These are phyloP conservation scores for Blastobotrys muscicola DNA, from an alignment of 805 yeast genomes.

Conservation along the genomic window DNA sequence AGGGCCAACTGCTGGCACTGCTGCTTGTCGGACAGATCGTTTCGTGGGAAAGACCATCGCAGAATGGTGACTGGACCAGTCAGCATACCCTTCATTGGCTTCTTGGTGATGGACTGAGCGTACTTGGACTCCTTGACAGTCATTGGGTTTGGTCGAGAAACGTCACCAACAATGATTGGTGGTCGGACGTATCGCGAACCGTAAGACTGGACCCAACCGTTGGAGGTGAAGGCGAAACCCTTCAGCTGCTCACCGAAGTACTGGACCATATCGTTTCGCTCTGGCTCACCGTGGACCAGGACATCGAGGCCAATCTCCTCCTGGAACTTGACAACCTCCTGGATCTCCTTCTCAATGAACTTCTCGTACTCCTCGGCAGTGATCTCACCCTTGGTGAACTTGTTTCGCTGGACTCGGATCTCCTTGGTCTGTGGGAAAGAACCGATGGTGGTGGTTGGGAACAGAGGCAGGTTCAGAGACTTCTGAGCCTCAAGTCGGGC, in stretches of 20 bases:
- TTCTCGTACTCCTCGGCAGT: slow-evolving; percentile 90
- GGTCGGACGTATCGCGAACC: slow-evolving; percentile 99
- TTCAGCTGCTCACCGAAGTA: slow-evolving; percentile 98
- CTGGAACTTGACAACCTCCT: slow-evolving; percentile 94
- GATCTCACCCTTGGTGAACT: slow-evolving; percentile 93
- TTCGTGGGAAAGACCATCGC: slow-evolving; percentile 99
- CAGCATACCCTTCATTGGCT: slow-evolving; percentile 99
- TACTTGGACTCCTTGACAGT: slow-evolving; percentile 98
- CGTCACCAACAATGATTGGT: slow-evolving; percentile 98
- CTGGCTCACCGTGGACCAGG: slow-evolving; percentile 99
- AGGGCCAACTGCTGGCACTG: slow-evolving; percentile 96
- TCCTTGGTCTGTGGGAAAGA: slow-evolving; percentile 99
- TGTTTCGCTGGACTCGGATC: slow-evolving; percentile 97
- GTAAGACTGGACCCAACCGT: slow-evolving; percentile 99
- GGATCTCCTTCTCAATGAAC: slow-evolving; percentile 95
- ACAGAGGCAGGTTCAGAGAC: slow-evolving; percentile 87
- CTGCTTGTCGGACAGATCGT: slow-evolving; percentile 83
- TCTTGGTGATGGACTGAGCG: slow-evolving; percentile 92
- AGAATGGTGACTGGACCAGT: slow-evolving; percentile 99
- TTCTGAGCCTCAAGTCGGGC: slow-evolving; percentile 82
- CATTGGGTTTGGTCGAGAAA: slow-evolving; percentile 97
- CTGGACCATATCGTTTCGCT: slow-evolving; percentile 99
- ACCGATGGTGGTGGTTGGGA: slow-evolving; percentile 99
- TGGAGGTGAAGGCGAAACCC: slow-evolving; percentile 96
- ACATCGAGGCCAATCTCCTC: slow-evolving; percentile 98